These are phyloP conservation scores for Naganishia albida DNA, from an alignment of 1,284 basidiomycete species.

Conservation along the genomic window DNA sequence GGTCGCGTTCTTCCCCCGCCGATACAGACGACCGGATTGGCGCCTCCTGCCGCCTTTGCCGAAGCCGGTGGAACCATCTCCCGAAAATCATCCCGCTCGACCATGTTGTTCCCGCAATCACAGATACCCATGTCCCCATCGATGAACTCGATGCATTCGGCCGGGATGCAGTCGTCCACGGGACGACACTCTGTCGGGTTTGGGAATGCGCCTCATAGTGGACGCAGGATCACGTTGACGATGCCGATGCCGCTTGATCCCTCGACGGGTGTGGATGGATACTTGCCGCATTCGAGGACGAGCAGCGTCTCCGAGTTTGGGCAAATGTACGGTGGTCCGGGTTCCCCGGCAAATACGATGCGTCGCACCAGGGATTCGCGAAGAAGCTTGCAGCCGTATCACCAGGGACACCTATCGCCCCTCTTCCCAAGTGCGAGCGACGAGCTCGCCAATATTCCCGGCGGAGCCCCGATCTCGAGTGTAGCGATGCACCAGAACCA, in stretches of 20 bases:
- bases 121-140: slow-evolving; percentile 30
- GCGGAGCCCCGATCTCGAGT: not conserved
- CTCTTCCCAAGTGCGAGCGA: slow-evolving; percentile 1
- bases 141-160: slow-evolving; percentile 39
- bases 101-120: slow-evolving; percentile 23
- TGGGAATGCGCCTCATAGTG: slow-evolving; percentile 44
- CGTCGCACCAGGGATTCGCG: slow-evolving; percentile 13
- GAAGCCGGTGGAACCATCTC: slow-evolving; percentile 38
- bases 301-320: slow-evolving; percentile 28
- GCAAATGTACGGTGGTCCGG: slow-evolving; percentile 1
- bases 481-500: slow-evolving; percentile 4
- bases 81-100: slow-evolving; percentile 29
- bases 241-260: slow-evolving; percentile 42
- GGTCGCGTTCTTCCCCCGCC: slow-evolving; percentile 8
- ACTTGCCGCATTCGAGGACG: slow-evolving; percentile 23
- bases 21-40: slow-evolving; percentile 19
- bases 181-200: slow-evolving; percentile 32
- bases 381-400: slow-evolving; percentile 21
- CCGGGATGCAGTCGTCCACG: too few relatives aligned
- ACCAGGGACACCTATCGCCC: slow-evolving; percentile 22
- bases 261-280: slow-evolving; percentile 16
- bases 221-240: slow-evolving; percentile 41
- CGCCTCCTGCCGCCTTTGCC: slow-evolving; percentile 22
- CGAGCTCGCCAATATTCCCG: slow-evolving; percentile 6
- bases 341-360: slow-evolving; percentile 5